Evolutionary conservation across 2,329 filamentous ascomycete species (phyloP), one percentile per base, ranked within the genome.

Genomic region (Aspergillus thermomutatus): DNA sequence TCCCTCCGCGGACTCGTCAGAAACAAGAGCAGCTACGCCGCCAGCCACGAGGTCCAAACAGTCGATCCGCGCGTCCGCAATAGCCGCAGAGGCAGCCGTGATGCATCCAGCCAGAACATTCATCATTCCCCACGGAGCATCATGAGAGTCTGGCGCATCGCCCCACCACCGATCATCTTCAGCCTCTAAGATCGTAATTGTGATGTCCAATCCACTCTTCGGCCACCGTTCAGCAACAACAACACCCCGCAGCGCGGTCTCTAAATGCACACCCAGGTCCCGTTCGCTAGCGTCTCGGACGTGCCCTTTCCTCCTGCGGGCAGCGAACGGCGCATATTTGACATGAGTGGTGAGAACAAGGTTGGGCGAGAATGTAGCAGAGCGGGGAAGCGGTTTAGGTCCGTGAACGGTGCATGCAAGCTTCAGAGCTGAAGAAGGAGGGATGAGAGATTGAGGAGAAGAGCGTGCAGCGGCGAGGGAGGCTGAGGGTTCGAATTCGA

Each of bases 151-250:
- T 8, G 73, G 69, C 21, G 77, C 76, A 69, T 85, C 82, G 4
- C 82, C 85, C 82, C 83, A 85, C 81, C 83, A 86, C 37, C 80
- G 79, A 66, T 93, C 89, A 71, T 97, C 91, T 69, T 97, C 94
- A 3, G 91, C 93, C 76, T 99, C 94, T 19, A 99, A 80, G 50
- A 99, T 87, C 0, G 92, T 97, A 50, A 99, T 86, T 19, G 96
- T 88, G 43, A 99, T 87, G 71, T 99, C 94, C n/a, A 96, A 87
- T 47, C 91, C 92, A 72, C 91, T 96, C 80, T 99, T 99, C n/a
- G 94, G 94, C 91, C 93, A 99, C 56, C 93, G 83, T 71, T 97
- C 92, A 14, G 91, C 92, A 69, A 97, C 93, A 51, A 97, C 87
- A 7, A 91, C 90, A 1, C 93, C 93, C 34, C 92, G 85, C 51